Percentiles rank a stretch among this genome's conserved stretches.
phyloP scores from a whole-genome alignment of 768 basidiomycete species.

The Lanmaoa rubissima region DNA sequence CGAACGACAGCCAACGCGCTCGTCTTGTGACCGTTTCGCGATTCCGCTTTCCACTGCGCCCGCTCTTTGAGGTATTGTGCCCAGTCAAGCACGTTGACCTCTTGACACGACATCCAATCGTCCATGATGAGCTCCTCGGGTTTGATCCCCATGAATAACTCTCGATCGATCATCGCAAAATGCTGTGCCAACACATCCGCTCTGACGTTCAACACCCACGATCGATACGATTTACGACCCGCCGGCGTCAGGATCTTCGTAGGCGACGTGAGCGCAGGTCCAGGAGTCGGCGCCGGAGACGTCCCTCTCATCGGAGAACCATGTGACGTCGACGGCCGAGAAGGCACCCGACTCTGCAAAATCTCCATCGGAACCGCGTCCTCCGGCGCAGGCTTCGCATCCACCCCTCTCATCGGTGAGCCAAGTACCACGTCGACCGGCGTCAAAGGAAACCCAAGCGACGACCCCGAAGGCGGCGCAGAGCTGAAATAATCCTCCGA shows the following conservation, averaged over 20 bases:
- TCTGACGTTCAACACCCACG: slow-evolving; percentile 65
- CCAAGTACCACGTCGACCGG: slow-evolving; percentile 14
- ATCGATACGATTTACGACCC: slow-evolving; percentile 54
- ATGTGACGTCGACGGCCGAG: slow-evolving; percentile 34
- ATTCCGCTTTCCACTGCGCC: slow-evolving; percentile 63
- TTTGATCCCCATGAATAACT: slow-evolving; percentile 78
- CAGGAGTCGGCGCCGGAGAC: slow-evolving; percentile 7
- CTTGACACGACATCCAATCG: slow-evolving; percentile 63
- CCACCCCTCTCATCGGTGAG: slow-evolving; percentile 34
- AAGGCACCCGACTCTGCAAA: slow-evolving; percentile 53
- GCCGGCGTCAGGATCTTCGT: slow-evolving; percentile 37
- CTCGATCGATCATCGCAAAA: slow-evolving; percentile 85
- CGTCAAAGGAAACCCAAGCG: slow-evolving; percentile 13
- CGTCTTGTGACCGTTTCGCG: slow-evolving; percentile 55
- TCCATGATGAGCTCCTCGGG: slow-evolving; percentile 85
- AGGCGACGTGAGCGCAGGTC: slow-evolving; percentile 25
- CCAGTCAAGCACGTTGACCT: slow-evolving; percentile 79
- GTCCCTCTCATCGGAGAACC: slow-evolving; percentile 25
- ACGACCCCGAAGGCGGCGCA: slow-evolving; percentile 13
- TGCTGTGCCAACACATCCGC: slow-evolving; percentile 69
- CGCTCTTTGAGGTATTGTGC: slow-evolving; percentile 75
- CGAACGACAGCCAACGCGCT: slow-evolving; percentile 72
- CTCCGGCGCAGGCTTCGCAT: slow-evolving; percentile 52
- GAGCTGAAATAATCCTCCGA: slow-evolving; percentile 27
- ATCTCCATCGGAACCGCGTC: slow-evolving; percentile 70